Evolutionary conservation across 176 grass and related monocot species (phyloP).

Genomic region (bread wheat (Triticum aestivum)): IWGSC_CS_RefSeq_v2.1 NC_057795.1:278398789-278399288

Average conservation of each 20-base stretch:
- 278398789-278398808: too few species aligned
- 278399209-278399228: slow-evolving; percentile 96
- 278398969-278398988: neutral
- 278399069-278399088: neutral
- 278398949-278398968: neutral
- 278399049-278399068: slow-evolving; percentile 4
- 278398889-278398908: neutral
- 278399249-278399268: slow-evolving; percentile 50
- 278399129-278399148: slow-evolving; percentile 40
- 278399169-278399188: slow-evolving; percentile 94
- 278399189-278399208: slow-evolving; percentile 91
- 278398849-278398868: neutral
- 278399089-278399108: slow-evolving; percentile 7
- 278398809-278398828: too few species aligned
- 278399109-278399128: slow-evolving; percentile 9
- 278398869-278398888: neutral
- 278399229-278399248: slow-evolving; percentile 95
- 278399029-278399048: neutral
- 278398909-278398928: neutral
- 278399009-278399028: neutral
- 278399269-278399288: slow-evolving; percentile 29
- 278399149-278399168: slow-evolving; percentile 88
- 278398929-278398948: neutral
- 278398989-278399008: neutral
- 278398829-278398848: neutral